A percentile compares a stretch with the other conserved stretches of the same genome.
phyloP scores from a whole-genome alignment of 2,329 filamentous ascomycete species.

The Hypoxylon sp. region DNA sequence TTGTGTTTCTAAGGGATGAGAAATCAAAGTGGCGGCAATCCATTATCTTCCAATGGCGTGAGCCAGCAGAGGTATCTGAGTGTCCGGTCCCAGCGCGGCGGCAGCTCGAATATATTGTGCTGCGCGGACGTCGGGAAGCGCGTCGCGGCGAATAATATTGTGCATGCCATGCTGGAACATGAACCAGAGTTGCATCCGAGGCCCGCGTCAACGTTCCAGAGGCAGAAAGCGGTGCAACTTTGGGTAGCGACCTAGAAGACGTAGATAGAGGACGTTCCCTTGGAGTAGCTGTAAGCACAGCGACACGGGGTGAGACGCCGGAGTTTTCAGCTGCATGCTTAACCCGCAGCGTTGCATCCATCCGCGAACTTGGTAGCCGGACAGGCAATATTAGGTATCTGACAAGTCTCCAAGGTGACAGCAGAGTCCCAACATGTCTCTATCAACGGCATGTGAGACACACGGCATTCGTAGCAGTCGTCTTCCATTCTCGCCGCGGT shows the following conservation, averaged over 20 bases:
- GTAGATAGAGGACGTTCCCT: constrained; percentile 23
- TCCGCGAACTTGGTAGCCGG: constrained; percentile 18
- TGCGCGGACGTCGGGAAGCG: constrained; percentile 37
- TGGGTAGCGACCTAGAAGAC: constrained; percentile 44
- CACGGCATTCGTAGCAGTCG: constrained; percentile 7
- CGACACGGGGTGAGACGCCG: constrained; percentile 31
- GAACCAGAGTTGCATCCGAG: constrained; percentile 32
- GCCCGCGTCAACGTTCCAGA: constrained; percentile 21
- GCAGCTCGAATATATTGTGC: constrained; percentile 34
- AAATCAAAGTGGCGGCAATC: constrained; percentile 23
- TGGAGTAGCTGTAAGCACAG: constrained; percentile 17
- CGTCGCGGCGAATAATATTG: constrained; percentile 31
- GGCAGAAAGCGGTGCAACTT: constrained; percentile 40
- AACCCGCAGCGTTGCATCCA: constrained; percentile 26
- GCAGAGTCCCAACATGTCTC: constrained; percentile 1
- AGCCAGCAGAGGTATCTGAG: constrained; percentile 28
- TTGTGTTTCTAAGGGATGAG: constrained; percentile 23
- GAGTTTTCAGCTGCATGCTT: constrained; percentile 30
- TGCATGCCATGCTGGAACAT: constrained; percentile 31
- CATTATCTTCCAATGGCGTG: constrained; percentile 24
- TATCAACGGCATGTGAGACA: constrained; percentile 10
- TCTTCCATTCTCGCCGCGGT: constrained; percentile 15
- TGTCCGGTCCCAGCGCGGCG: constrained; percentile 36
- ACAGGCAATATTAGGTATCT: constrained; percentile 1
- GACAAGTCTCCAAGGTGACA: constrained; percentile 11